A percentile compares a stretch with the other conserved stretches of the same genome.
These are phyloP conservation scores for Tetrahymena thermophila DNA, from an alignment of 73 alveolate species.

Conservation along the genomic window DNA sequence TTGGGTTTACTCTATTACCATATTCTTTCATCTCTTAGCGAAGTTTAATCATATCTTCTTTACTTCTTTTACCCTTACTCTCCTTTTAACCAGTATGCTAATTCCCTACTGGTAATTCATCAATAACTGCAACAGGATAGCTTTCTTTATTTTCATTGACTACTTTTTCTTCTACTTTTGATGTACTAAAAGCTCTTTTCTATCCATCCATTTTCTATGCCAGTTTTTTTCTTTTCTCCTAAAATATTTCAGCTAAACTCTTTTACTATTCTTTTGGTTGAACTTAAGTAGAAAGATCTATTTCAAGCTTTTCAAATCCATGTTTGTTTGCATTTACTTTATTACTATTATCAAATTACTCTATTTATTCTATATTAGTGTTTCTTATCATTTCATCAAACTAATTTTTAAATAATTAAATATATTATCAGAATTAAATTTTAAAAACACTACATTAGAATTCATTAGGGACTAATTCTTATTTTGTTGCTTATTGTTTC, in stretches of 20 bases:
- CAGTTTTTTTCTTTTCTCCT: not conserved
- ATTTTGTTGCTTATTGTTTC: not conserved
- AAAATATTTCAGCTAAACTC: not conserved
- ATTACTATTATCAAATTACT: not conserved
- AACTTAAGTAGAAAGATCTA: not conserved
- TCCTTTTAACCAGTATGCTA: not conserved
- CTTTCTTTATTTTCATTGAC: not conserved
- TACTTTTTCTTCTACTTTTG: not conserved
- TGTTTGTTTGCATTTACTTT: not conserved
- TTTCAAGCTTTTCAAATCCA: not conserved
- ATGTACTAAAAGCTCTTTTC: not conserved
- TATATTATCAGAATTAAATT: not conserved
- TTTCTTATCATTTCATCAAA: not conserved
- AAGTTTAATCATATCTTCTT: not conserved
- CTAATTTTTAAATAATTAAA: not conserved
- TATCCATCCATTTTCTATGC: not conserved
- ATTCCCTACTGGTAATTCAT: not conserved
- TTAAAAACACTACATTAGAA: not conserved
- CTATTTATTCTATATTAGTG: not conserved
- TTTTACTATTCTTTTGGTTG: not conserved
- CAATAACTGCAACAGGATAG: not conserved
- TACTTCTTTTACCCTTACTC: not conserved
- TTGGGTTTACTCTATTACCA: not conserved
- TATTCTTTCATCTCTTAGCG: not conserved
- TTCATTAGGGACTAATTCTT: not conserved